A percentile compares a stretch with the other conserved stretches of the same genome.
Conservation (phyloP, 2,329 filamentous ascomycete genomes). For the Microcyclospora tardicrescens region DNA sequence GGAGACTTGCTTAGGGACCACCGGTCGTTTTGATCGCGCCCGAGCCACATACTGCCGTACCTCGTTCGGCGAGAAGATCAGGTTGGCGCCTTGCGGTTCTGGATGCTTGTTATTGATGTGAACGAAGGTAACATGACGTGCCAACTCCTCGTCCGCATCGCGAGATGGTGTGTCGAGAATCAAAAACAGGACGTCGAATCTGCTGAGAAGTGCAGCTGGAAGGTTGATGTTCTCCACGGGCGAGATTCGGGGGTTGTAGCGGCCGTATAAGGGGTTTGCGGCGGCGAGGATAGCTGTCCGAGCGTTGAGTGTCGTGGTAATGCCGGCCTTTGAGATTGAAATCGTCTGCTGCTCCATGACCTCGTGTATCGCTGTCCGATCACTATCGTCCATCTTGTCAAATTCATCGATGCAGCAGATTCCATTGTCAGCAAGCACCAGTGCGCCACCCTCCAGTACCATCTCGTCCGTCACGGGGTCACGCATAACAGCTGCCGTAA, state of each 20-base stretch:
- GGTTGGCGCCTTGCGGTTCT: constrained; percentile 47
- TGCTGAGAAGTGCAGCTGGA: constrained; percentile 86
- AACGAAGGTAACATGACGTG: constrained; percentile 88
- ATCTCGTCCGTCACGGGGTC: constrained; percentile 76
- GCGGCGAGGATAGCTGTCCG: constrained; percentile 75
- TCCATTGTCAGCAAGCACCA: constrained; percentile 69
- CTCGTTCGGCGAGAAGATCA: constrained; percentile 86
- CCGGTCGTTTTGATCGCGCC: constrained; percentile 76
- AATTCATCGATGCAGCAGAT: constrained; percentile 82
- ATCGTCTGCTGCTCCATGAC: constrained; percentile 85
- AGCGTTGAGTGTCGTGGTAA: constrained; percentile 92
- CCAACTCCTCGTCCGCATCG: constrained; percentile 83
- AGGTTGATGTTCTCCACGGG: constrained; percentile 99
- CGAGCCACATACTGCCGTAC: constrained; percentile 93
- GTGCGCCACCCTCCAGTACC: constrained; percentile 67
- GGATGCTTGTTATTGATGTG: constrained; percentile 96
- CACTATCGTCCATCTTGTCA: constrained; percentile 79
- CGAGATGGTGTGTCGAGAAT: constrained; percentile 88
- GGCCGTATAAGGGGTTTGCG: constrained; percentile 91
- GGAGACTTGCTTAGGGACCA: too few relatives aligned
- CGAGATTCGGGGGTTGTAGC: constrained; percentile 94
- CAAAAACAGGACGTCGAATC: constrained; percentile 94
- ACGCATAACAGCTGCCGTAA: constrained; percentile 72
- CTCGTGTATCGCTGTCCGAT: constrained; percentile 72
- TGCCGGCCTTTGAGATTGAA: constrained; percentile 80